Percentiles rank a stretch among this genome's conserved stretches.
phyloP scores from a whole-genome alignment of 163 green algal genomes.

The Picocystis sp. region DNA sequence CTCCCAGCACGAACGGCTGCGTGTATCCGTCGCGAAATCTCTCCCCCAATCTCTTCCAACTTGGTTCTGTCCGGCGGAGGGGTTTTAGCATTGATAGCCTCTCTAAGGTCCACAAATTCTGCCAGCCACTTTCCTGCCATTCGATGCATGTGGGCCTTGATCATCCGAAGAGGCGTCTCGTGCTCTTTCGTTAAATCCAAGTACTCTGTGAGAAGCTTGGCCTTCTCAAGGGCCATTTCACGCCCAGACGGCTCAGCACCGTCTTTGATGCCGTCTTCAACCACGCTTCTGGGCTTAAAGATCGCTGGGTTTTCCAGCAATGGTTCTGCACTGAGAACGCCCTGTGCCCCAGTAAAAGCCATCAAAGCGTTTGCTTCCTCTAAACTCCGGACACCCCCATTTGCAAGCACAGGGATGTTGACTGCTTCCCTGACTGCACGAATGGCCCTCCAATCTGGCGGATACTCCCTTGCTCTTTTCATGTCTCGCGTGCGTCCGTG shows the following conservation, averaged over 20 bases:
- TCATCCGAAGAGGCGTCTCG: conserved; percentile 64
- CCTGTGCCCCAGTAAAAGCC: conserved; percentile 63
- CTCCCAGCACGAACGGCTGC: too few relatives aligned
- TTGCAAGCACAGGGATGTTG: conserved; percentile 80
- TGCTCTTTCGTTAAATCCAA: conserved; percentile 37
- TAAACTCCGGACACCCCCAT: conserved; percentile 75
- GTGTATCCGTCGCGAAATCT: too few relatives aligned
- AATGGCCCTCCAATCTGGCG: conserved; percentile 13
- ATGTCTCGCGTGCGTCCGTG: conserved; percentile 86
- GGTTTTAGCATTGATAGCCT: too few relatives aligned
- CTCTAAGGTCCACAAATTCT: conserved; percentile 38
- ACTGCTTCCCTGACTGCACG: conserved; percentile 74
- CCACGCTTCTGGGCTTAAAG: conserved; percentile 28
- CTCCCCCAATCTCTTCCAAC: too few relatives aligned
- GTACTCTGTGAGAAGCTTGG: conserved; percentile 47
- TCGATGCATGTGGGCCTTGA: conserved; percentile 73
- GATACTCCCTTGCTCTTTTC: conserved; percentile 37
- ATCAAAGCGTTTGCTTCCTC: conserved; percentile 47
- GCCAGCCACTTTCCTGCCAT: conserved; percentile 62
- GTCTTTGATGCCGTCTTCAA: too few relatives aligned
- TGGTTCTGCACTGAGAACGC: conserved; percentile 71
- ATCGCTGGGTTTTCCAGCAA: conserved; percentile 80
- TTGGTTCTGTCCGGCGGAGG: too few relatives aligned
- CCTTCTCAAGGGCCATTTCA: conserved; percentile 11
- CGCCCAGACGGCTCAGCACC: too few relatives aligned